A percentile compares a stretch with the other conserved stretches of the same genome.
Conservation (phyloP, 345 rosid species). For the Mercurialis annua region DNA sequence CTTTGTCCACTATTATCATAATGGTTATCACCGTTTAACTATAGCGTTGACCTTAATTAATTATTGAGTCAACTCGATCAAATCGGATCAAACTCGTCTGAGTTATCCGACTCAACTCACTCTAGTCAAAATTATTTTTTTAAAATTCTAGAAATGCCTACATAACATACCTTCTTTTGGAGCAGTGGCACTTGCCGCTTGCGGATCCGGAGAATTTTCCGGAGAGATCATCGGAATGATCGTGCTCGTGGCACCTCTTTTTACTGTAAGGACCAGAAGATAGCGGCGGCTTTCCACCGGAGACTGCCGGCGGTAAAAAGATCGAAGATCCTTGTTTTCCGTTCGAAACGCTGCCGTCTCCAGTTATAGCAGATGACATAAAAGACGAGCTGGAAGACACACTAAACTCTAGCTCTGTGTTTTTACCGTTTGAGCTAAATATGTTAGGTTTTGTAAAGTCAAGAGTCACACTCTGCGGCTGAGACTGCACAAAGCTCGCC, state of each 20-base stretch:
- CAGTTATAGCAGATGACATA: conserved; percentile 82
- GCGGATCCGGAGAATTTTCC: conserved; percentile 63
- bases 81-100: conserved; percentile 1
- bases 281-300: conserved; percentile 76
- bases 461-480: conserved; percentile 63
- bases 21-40: conserved; percentile 2
- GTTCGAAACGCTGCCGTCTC: conserved; percentile 91
- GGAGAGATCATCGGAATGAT: conserved; percentile 49
- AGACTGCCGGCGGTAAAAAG: conserved; percentile 45
- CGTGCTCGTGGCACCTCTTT: conserved; percentile 71
- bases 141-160: conserved; percentile 20
- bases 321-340: conserved; percentile 72
- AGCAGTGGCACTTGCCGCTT: conserved; percentile 77
- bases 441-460: conserved; percentile 69
- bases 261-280: conserved; percentile 46
- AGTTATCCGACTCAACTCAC: background rate
- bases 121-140: background rate
- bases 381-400: conserved; percentile 82
- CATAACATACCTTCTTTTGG: conserved; percentile 66
- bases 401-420: conserved; percentile 59
- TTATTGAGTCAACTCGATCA: conserved; percentile 4
- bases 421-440: conserved; percentile 39
- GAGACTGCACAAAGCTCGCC: conserved; percentile 46
- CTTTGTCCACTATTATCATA: conserved; percentile 7
- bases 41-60: conserved; percentile 25